Evolutionary conservation across 352 stramenopile species (phyloP), one percentile per base, ranked within the genome.

Genomic region (Pythium angustatum): DNA sequence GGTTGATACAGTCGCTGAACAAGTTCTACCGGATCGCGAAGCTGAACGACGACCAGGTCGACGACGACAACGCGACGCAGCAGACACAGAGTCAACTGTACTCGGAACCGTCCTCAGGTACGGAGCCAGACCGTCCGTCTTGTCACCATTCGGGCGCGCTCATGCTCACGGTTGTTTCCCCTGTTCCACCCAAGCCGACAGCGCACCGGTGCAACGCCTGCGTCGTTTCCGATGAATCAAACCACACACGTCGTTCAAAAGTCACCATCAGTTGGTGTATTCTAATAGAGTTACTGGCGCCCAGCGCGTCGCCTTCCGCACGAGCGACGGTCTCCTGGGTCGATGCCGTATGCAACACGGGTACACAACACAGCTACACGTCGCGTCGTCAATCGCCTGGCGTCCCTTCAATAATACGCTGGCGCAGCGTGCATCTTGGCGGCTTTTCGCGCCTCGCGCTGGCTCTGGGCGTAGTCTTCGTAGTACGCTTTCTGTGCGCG

Each of bases 11-110:
- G 85, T 94, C 85, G 19, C 64, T 94, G 10, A 73, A 87, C 71
- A 88, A 91, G 59, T 92, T 94, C 60, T 92, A 90, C 62, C 76
- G 76, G 19, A 65, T 94, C 33, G 76, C 83, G 6, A 83, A 79
- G 45, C 75, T 92, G 57, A 85, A 71, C 22, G 62, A 81, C 27
- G 76, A 74, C 51, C 33, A 34, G 22, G 30, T 40, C 21, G 66
- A 50, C 33, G 66, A 67, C 15, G 56, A 71, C 24, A 53, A 38
- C 26, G 38, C 53, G 31, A 71, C 65, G 10, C 70, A n/a, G n/a
- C n/a, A 77, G 55, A 68, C 66, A 3, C 70, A 75, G 45, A 75
- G 62, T 24, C 71, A 77, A 49, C 8, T 65, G 8, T 65, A 73
- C 44, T 58, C 66, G 30, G 65, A 77, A 12, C 40, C 59, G 22